Evolutionary conservation across 1,284 basidiomycete species (phyloP).

Genomic region (Sporisorium sorghi): DNA sequence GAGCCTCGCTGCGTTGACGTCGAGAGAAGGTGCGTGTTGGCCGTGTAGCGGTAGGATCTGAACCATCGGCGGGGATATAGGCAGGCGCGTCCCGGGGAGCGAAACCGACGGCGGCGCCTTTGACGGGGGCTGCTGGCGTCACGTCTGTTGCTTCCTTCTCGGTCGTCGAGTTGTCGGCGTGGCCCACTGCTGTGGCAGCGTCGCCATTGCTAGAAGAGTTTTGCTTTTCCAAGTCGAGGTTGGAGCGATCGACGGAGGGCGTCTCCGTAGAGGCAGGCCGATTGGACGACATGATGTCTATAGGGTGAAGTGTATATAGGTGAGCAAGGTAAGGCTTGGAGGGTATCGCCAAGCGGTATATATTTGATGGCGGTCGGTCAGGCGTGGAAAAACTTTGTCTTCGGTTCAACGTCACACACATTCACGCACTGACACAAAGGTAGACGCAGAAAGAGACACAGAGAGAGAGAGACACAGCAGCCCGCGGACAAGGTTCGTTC

Average conservation of each 20-base stretch:
- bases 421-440: no score
- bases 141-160: slow-evolving; percentile 16
- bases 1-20: slow-evolving; percentile 30
- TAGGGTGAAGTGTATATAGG: background rate
- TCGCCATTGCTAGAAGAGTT: slow-evolving; percentile 38
- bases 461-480: no score
- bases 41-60: slow-evolving; percentile 14
- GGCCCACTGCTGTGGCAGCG: slow-evolving; percentile 30
- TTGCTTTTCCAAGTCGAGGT: slow-evolving; percentile 47
- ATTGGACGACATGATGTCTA: slow-evolving; percentile 24
- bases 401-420: no score
- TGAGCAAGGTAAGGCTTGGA: no score
- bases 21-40: slow-evolving; percentile 52
- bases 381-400: no score
- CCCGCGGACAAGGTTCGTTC: no score
- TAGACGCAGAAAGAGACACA: no score
- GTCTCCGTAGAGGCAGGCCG: slow-evolving; percentile 27
- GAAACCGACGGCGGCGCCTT: slow-evolving; percentile 25
- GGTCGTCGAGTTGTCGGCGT: slow-evolving; percentile 25
- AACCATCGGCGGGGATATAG: slow-evolving; percentile 36
- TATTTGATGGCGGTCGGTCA: no score
- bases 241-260: slow-evolving; percentile 20
- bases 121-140: background rate
- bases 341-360: no score
- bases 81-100: slow-evolving; percentile 17